Evolutionary conservation across 2,329 filamentous ascomycete species (phyloP).

Genomic region (Metarhizium rileyi): DNA sequence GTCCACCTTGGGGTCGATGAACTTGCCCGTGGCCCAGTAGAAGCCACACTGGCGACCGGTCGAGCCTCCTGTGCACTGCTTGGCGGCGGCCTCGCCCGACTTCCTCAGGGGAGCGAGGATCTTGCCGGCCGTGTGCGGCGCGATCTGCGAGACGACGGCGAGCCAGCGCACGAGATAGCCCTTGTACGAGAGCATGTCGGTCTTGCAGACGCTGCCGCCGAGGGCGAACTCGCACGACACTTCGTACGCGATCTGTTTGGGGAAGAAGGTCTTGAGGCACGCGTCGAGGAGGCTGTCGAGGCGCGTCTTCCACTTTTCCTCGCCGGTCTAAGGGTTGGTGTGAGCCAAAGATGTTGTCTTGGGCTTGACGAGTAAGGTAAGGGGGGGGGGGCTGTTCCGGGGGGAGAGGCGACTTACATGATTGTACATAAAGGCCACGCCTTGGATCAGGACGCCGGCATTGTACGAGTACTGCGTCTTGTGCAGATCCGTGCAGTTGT

Average conservation of each 20-base stretch:
- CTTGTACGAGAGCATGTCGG: constrained; percentile 50
- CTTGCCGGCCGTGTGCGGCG: constrained; percentile 33
- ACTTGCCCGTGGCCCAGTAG: constrained; percentile 35
- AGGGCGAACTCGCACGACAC: constrained; percentile 38
- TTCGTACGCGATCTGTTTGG: constrained; percentile 50
- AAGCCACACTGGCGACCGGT: constrained; percentile 37
- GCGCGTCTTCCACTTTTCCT: constrained; percentile 40
- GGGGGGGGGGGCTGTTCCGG: too few species aligned
- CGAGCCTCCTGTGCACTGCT: constrained; percentile 36
- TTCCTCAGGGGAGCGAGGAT: constrained; percentile 37
- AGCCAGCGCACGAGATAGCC: constrained; percentile 44
- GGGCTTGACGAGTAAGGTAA: too few species aligned
- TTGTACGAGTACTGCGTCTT: constrained; percentile 47
- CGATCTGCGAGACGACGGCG: constrained; percentile 35
- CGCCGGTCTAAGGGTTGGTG: constrained; percentile 9
- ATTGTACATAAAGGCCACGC: constrained; percentile 51
- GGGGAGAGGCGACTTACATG: constrained; percentile 19
- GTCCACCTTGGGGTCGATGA: constrained; percentile 19
- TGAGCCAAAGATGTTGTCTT: background rate
- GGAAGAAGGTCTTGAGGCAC: constrained; percentile 37
- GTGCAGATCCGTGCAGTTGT: constrained; percentile 42
- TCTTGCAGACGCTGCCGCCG: constrained; percentile 34
- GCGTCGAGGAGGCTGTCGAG: constrained; percentile 40
- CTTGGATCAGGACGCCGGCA: constrained; percentile 41
- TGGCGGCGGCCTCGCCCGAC: constrained; percentile 39